These are phyloP conservation scores for Nakazawaea ambrosiae DNA, from an alignment of 805 yeast genomes.

Conservation along the genomic window DNA sequence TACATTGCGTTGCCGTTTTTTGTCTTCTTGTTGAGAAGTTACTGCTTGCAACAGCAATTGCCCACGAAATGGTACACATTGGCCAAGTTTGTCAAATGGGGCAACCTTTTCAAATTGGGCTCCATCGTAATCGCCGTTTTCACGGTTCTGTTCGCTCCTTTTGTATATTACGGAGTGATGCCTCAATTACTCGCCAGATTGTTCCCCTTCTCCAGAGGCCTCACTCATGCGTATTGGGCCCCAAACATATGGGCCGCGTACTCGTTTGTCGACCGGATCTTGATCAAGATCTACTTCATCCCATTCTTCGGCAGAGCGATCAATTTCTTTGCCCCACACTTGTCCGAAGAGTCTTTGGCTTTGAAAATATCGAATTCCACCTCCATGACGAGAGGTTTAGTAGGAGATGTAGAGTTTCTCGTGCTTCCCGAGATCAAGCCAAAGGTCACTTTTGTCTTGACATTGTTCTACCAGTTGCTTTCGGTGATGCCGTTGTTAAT, in stretches of 20 bases:
- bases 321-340: slow-evolving; percentile 22
- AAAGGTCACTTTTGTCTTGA: slow-evolving; percentile 63
- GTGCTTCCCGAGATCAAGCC: slow-evolving; percentile 81
- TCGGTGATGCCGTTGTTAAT: slow-evolving; percentile 66
- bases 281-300: slow-evolving; percentile 39
- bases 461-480: slow-evolving; percentile 78
- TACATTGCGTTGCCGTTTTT: slow-evolving; percentile 94
- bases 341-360: slow-evolving; percentile 13
- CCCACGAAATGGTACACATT: slow-evolving; percentile 19
- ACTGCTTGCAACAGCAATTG: slow-evolving; percentile 46
- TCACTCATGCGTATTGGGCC: slow-evolving; percentile 99
- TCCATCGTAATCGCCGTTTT: slow-evolving; percentile 56
- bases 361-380: slow-evolving; percentile 1
- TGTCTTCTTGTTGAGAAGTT: slow-evolving; percentile 65
- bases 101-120: slow-evolving; percentile 55
- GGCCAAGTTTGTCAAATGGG: slow-evolving; percentile 41
- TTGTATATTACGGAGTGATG: slow-evolving; percentile 50
- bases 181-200: slow-evolving; percentile 62
- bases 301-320: slow-evolving; percentile 40
- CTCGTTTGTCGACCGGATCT: slow-evolving; percentile 69
- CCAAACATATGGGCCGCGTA: slow-evolving; percentile 97
- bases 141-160: slow-evolving; percentile 71
- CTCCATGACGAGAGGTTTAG: slow-evolving; percentile 69
- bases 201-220: slow-evolving; percentile 91
- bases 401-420: slow-evolving; percentile 81